A percentile compares a stretch with the other conserved stretches of the same genome.
Evolutionary conservation across 495 filamentous ascomycete species (phyloP).

Genomic region (Aspergillus baeticus): DNA sequence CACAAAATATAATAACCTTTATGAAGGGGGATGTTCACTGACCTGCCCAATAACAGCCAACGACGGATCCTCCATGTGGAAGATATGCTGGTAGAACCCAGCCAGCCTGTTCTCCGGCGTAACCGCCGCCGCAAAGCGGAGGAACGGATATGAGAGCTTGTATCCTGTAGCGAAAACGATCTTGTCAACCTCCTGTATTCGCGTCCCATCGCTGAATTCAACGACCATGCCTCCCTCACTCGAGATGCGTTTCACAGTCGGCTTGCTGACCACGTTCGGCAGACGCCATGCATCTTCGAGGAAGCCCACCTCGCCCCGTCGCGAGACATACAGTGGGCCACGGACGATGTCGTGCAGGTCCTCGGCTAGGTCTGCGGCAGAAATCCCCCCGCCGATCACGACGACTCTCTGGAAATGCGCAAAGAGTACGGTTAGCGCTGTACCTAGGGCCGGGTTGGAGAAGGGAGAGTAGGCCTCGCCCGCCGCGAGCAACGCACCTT

Average conservation of each 20-base stretch:
- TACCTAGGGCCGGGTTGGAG: too few relatives aligned
- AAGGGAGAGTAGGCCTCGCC: too few relatives aligned
- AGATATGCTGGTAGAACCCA: constrained; percentile 18
- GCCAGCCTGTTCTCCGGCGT: constrained; percentile 12
- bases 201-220: constrained; percentile 33
- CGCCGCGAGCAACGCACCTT: too few relatives aligned
- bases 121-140: not conserved
- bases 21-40: not conserved
- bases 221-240: constrained; percentile 9
- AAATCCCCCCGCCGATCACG: constrained; percentile 17
- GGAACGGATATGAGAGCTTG: constrained; percentile 16
- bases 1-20: too few relatives aligned
- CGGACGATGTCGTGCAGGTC: not conserved
- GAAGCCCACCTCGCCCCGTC: not conserved
- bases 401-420: constrained; percentile 12
- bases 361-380: constrained; percentile 13
- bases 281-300: constrained; percentile 8
- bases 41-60: constrained; percentile 15
- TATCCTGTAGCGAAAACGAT: constrained; percentile 42
- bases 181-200: constrained; percentile 32
- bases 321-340: constrained; percentile 2
- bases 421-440: too few relatives aligned
- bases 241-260: not conserved
- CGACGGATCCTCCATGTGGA: constrained; percentile 15
- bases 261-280: constrained; percentile 7